These are phyloP conservation scores for Fusarium vanettenii DNA, from an alignment of 2,329 filamentous ascomycete species.

Conservation along the genomic window DNA sequence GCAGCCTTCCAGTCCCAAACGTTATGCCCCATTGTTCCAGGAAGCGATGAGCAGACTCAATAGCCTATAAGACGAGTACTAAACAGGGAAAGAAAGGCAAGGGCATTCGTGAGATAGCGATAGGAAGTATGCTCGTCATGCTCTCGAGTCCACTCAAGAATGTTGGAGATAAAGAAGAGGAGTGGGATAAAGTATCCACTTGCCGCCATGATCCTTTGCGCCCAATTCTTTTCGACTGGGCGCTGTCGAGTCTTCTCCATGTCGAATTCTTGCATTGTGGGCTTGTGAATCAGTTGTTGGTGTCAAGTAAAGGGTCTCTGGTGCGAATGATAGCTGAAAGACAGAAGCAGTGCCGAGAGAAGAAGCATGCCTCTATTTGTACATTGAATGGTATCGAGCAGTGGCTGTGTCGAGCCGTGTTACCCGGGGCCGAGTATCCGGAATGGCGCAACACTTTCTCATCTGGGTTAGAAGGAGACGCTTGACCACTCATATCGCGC, in stretches of 20 bases:
- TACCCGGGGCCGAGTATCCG: not conserved
- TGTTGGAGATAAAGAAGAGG: not conserved
- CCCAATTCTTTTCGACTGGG: not conserved
- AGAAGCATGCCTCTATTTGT: not conserved
- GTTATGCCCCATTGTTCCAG: not conserved
- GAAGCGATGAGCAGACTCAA: not conserved
- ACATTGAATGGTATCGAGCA: not conserved
- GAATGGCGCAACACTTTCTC: not conserved
- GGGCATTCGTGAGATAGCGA: not conserved
- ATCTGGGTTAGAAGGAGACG: not conserved
- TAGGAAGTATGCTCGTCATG: not conserved
- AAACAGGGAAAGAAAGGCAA: not conserved
- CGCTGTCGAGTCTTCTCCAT: not conserved
- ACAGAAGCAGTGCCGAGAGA: not conserved
- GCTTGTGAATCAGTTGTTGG: no score
- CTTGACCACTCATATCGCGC: not conserved
- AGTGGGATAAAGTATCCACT: not conserved
- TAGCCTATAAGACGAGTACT: not conserved
- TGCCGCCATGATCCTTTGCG: not conserved
- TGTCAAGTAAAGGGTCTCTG: not conserved
- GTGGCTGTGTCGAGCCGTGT: not conserved
- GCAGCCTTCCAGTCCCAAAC: not conserved
- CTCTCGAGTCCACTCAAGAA: not conserved
- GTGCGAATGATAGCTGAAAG: not conserved
- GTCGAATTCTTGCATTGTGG: not conserved